Conservation (phyloP, 1,284 basidiomycete genomes). For the Heterobasidion irregulare region DNA sequence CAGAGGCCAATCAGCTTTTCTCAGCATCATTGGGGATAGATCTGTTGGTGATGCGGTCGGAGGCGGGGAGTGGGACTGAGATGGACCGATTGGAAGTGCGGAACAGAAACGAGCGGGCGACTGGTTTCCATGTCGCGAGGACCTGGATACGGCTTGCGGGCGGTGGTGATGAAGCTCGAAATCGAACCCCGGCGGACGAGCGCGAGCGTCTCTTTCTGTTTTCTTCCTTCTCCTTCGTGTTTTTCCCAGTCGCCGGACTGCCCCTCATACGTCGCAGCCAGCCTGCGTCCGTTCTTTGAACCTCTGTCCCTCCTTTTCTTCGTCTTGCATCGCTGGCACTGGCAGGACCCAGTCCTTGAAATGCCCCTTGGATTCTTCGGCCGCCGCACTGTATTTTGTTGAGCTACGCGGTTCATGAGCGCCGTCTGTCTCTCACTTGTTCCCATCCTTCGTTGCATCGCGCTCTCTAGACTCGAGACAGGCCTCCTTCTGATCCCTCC, state of each 20-base stretch:
- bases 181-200: neutral
- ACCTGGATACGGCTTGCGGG: neutral
- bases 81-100: too few species aligned
- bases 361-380: constrained; percentile 7
- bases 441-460: constrained; percentile 61
- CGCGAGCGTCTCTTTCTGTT: neutral
- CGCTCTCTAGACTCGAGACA: constrained; percentile 39
- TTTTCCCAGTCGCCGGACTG: neutral
- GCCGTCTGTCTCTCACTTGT: constrained; percentile 61
- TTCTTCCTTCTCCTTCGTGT: neutral
- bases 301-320: neutral
- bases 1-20: too few species aligned
- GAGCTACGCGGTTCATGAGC: constrained; percentile 23
- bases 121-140: neutral
- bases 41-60: too few species aligned
- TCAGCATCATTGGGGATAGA: too few species aligned
- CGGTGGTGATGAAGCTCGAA: neutral
- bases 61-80: too few species aligned
- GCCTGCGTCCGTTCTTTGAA: neutral
- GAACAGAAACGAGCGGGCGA: neutral
- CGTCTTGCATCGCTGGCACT: constrained; percentile 1
- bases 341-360: constrained; percentile 13
- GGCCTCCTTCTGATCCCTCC: constrained; percentile 52
- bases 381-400: constrained; percentile 7
- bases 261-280: neutral